Evolutionary conservation across 2,329 filamentous ascomycete species (phyloP), one percentile per base, ranked within the genome.

Genomic region (Bisporella sp.): DNA sequence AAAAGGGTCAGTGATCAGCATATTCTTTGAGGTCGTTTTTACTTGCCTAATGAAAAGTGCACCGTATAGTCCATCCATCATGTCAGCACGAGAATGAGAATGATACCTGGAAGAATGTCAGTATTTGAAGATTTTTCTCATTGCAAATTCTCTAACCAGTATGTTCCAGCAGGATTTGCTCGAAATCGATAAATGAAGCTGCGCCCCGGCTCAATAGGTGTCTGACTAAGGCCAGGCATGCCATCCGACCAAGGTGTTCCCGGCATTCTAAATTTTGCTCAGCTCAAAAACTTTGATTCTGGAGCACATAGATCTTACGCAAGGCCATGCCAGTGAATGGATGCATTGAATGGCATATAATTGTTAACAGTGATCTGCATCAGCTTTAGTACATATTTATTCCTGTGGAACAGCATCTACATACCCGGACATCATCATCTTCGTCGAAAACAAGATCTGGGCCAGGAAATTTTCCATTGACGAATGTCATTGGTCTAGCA

Each of bases 321-420:
- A 31, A 53, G 43, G 35, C 71, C 71, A 57, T 73, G 71, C 61
- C 66, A 73, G 50, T 73, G 71, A 5, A 73, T 57, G 1, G 67
- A 57, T 8, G 68, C 71, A 1, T 66, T 65, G 13, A 54, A 61
- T 5, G 59, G 58, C 6, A 68, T 60, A 30, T 63, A 53, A 54
- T 72, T 72, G 7, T 40, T 37, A 9, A 58, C 52, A n/a, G 49
- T 46, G 21, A 58, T 48, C 53, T 62, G 49, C 35, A 66, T 43
- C 13, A 40, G 31, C 29, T 48, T 21, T 21, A 21, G 21, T 21
- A 21, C 21, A 21, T 21, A 21, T 21, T 21, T 21, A 21, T 21
- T 21, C 21, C 21, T 21, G 21, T 21, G 3, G 21, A 21, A 21
- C 2, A 21, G 21, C 21, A 21, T 21, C 21, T 21, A 21, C 21